Base-by-base conservation (phyloP, 1,284 basidiomycete genomes). In the Anthracocystis setariae region DNA sequence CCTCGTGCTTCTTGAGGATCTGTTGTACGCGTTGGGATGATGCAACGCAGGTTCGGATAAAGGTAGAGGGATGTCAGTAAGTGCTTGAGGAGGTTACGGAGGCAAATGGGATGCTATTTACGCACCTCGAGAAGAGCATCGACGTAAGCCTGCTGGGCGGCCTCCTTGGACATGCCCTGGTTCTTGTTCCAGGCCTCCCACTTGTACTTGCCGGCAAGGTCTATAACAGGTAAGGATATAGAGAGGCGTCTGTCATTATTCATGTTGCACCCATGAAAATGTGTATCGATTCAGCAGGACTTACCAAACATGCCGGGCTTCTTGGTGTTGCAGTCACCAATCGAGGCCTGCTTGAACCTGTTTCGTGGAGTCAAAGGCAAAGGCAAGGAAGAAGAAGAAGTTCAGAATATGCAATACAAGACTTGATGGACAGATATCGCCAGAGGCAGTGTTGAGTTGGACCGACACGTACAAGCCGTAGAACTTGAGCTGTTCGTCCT, bases 101-200 rank as follows among this genome's bases (percentile, higher is more conserved):
- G 17, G 12, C 12, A 5, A 37, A 9, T n/a, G n/a, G 32, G 32
- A 33, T 33, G 38, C 18, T 8, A 18, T 18, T 9, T n/a, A 72
- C 72, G 49, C 46, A 76, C 74, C 43, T 51, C 68, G 35, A 73
- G 63, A 23, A 79, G 63, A 42, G 68, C 63, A 25, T 78, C 66
- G 25, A 80, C 78, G 69, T 80, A 80, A 46, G 77, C 61, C 62
- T 76, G 49, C 71, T 80, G 75, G 49, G 77, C 77, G 1, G 61
- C 74, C 45, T 80, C 78, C 56, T 66, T 57, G 61, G 62, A 68
- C 55, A 59, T 59, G 43, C 78, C 78, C 73, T 79, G 56, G 64
- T 73, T 65, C 54, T 62, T 74, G 63, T 80, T 80, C 77, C 77
- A 80, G 35, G 78, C 78, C 42, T 80, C 78, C 78, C 78, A 80